Conservation (phyloP, 371 early-diverging fungal genomes). For the Mucor piriformis region DNA sequence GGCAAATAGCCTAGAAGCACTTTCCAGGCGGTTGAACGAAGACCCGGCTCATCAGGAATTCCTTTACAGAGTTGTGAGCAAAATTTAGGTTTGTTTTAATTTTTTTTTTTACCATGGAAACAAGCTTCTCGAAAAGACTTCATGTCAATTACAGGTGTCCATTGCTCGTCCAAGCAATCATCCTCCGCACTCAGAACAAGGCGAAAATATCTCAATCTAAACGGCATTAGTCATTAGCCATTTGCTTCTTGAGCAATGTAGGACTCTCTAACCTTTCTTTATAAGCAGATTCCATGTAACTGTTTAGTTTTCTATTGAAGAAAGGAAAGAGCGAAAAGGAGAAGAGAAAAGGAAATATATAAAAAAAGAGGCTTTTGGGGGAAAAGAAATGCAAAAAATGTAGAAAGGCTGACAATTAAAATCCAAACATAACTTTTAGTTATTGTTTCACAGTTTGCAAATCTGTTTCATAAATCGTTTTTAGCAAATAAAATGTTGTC, state of each 20-base stretch:
- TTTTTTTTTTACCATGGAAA: constrained; percentile 42
- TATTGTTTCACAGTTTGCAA: not conserved
- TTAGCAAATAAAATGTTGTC: no score
- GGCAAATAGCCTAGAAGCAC: constrained; percentile 78
- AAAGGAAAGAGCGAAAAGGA: not conserved
- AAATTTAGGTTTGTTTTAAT: not conserved
- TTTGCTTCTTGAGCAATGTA: no score
- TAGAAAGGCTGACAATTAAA: not conserved
- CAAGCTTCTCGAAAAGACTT: constrained; percentile 55
- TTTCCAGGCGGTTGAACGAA: constrained; percentile 75
- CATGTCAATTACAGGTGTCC: constrained; percentile 54
- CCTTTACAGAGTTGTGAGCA: constrained; percentile 43
- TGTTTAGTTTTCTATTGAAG: not conserved
- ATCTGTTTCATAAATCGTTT: no score
- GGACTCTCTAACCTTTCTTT: constrained; percentile 47
- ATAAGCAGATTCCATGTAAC: constrained; percentile 43
- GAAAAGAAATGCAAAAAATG: not conserved
- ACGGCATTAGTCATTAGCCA: not conserved
- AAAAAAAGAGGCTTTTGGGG: no score
- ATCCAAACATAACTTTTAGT: not conserved
- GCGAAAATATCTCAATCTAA: constrained; percentile 47
- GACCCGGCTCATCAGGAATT: constrained; percentile 72
- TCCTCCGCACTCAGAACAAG: constrained; percentile 32
- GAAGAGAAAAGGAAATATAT: not conserved
- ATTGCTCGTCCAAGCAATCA: constrained; percentile 17